Evolutionary conservation across 1,284 basidiomycete species (phyloP).

Genomic region (Volvariella volvacea): DNA sequence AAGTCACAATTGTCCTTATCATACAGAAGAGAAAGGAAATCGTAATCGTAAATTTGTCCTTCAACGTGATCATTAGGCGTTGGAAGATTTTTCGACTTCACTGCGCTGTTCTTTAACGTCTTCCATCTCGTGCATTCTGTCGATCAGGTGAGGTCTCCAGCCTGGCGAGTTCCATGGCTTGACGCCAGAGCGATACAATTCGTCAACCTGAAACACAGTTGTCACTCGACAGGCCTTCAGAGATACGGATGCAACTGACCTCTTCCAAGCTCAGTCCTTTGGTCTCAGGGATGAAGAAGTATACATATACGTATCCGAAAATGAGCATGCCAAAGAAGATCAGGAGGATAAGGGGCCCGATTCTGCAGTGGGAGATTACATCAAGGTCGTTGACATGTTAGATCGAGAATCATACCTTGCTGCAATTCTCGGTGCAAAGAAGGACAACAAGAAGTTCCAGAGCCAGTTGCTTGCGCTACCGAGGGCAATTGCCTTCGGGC

Average conservation of each 20-base stretch:
- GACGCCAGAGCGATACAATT: slow-evolving; percentile 60
- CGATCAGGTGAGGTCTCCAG: slow-evolving; percentile 49
- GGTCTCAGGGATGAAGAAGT: slow-evolving; percentile 71
- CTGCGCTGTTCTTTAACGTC: too few species aligned
- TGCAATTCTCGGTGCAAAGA: slow-evolving; percentile 66
- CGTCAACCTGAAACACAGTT: slow-evolving; percentile 45
- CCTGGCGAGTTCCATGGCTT: slow-evolving; percentile 57
- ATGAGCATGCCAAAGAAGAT: slow-evolving; percentile 74
- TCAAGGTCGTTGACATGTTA: neutral
- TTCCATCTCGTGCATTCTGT: slow-evolving; percentile 28
- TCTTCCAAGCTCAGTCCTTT: slow-evolving; percentile 72
- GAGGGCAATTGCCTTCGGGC: slow-evolving; percentile 70
- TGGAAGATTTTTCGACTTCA: too few species aligned
- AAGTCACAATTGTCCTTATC: too few species aligned
- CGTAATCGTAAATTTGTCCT: too few species aligned
- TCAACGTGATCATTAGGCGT: too few species aligned
- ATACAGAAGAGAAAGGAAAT: too few species aligned
- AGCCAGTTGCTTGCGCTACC: slow-evolving; percentile 49
- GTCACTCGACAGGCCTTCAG: neutral
- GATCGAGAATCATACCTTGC: slow-evolving; percentile 23
- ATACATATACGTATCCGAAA: slow-evolving; percentile 64
- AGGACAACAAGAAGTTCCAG: slow-evolving; percentile 71
- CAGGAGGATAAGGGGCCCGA: slow-evolving; percentile 70
- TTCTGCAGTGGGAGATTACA: slow-evolving; percentile 29
- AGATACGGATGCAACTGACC: slow-evolving; percentile 25